A percentile compares a stretch with the other conserved stretches of the same genome.
These are phyloP conservation scores for Corylus heterophylla DNA, from an alignment of 306 rosid genomes.

Conservation along the genomic window DNA sequence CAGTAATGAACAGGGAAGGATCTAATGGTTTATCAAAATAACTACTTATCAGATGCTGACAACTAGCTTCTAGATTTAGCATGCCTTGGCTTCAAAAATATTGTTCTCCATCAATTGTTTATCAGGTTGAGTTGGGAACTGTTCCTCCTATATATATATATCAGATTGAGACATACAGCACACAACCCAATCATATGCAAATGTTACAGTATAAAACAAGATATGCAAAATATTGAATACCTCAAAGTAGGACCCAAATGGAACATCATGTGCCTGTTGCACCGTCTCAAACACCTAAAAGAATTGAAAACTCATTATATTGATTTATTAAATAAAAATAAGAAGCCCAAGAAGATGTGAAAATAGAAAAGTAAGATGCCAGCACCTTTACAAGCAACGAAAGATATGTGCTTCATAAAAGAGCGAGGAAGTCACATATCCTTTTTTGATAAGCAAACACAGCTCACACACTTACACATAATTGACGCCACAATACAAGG, in stretches of 20 bases:
- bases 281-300: conserved; percentile 90
- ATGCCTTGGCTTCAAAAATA: background rate
- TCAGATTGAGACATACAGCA: background rate
- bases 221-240: conserved; percentile 39
- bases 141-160: background rate
- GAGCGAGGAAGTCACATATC: background rate
- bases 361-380: background rate
- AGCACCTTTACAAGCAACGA: conserved; percentile 1
- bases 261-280: conserved; percentile 99
- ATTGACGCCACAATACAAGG: conserved; percentile 3
- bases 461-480: background rate
- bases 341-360: background rate
- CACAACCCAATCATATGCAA: conserved; percentile 4
- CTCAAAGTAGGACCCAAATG: conserved; percentile 94
- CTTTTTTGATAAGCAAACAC: background rate
- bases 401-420: background rate
- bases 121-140: background rate
- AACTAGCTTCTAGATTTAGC: background rate
- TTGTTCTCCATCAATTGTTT: background rate
- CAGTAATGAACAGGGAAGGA: background rate
- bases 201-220: conserved; percentile 6
- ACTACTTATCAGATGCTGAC: background rate
- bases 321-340: background rate
- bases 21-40: background rate
- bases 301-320: conserved; percentile 23